Evolutionary conservation across 2,329 filamentous ascomycete genomes (phyloP), one percentile per base, ranked within the genome.

Genomic region (Colletotrichum musicola): DNA sequence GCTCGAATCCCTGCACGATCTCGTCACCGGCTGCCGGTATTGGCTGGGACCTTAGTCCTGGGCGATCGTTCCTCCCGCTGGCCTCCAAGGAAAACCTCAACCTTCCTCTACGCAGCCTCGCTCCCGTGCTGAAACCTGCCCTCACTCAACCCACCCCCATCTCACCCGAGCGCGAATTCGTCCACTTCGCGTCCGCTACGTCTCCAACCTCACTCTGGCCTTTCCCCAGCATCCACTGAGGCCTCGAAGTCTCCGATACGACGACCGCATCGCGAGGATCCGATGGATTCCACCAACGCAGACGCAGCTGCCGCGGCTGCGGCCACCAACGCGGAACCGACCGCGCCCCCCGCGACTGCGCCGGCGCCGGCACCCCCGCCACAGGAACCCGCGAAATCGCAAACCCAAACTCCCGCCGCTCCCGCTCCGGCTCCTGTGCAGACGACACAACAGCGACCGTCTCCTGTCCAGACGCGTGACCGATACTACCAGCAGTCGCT

Each of bases 401-500:
- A 63, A 61, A 35, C 49, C 14, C 46, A 62, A 46, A 25, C 64
- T 35, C 51, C 42, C 18, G 27, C 64, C 12, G 40, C 53, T 40
- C 63, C 47, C 44, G 61, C 30, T 46, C 20, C 61, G 50, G 55
- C 64, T 22, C 20, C 20, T 22, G 20, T 22, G 49, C 64, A 72
- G 57, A 58, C 69, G 50, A 69, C 62, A 46, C 66, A 54, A 49
- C 74, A 55, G 71, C 64, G 63, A 69, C 59, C 53, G 66, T 60
- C 71, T 71, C 58, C 67, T 40, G 72, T 68, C 16, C 63, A 74
- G 66, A 77, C 77, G 57, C 86, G 88, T 74, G 88, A 90, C 76
- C 78, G 79, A 58, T 88, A 81, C 75, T 89, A 89, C 75, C 77
- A 86, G 71, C 89, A 92, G 80, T 93, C 92, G 69, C 86, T 95